Evolutionary conservation across 2,329 filamentous ascomycete species (phyloP).

Genomic region (Westerdykella sp.): DNA sequence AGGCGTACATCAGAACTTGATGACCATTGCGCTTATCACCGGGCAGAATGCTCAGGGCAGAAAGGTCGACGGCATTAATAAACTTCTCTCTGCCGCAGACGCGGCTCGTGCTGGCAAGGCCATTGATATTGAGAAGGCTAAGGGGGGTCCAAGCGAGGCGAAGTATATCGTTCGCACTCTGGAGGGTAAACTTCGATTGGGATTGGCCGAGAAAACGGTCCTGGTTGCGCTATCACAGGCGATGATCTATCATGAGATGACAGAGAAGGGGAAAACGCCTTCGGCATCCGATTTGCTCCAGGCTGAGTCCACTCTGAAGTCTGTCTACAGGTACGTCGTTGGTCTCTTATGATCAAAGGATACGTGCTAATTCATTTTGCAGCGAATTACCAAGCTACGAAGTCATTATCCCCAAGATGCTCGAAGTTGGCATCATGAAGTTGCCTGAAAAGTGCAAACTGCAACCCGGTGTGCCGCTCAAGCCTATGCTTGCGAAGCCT

Average conservation of each 20-base stretch:
- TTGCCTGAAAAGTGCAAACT: conserved; percentile 82
- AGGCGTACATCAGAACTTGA: conserved; percentile 79
- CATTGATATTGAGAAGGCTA: conserved; percentile 83
- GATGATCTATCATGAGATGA: conserved; percentile 74
- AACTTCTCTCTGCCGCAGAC: conserved; percentile 86
- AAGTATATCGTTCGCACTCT: conserved; percentile 91
- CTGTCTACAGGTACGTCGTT: conserved; percentile 67
- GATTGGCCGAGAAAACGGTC: conserved; percentile 86
- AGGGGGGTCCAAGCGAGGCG: conserved; percentile 88
- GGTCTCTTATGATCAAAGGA: background rate
- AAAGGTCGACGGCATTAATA: conserved; percentile 94
- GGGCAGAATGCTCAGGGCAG: conserved; percentile 83
- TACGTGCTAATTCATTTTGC: conserved; percentile 29
- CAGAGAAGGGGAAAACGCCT: conserved; percentile 62
- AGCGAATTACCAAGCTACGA: conserved; percentile 95
- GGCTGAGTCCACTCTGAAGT: conserved; percentile 80
- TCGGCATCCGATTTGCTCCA: conserved; percentile 71
- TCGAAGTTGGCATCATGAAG: conserved; percentile 78
- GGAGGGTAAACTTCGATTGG: conserved; percentile 87
- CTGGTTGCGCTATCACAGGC: conserved; percentile 87
- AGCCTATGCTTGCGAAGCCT: conserved; percentile 97
- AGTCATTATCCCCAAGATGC: conserved; percentile 83
- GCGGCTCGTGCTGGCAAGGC: conserved; percentile 57
- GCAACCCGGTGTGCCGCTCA: conserved; percentile 86
- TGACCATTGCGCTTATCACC: conserved; percentile 79